A percentile compares a stretch with the other conserved stretches of the same genome.
phyloP scores from a whole-genome alignment of 176 grass and related monocot genomes.

The Juncus effusus region DNA sequence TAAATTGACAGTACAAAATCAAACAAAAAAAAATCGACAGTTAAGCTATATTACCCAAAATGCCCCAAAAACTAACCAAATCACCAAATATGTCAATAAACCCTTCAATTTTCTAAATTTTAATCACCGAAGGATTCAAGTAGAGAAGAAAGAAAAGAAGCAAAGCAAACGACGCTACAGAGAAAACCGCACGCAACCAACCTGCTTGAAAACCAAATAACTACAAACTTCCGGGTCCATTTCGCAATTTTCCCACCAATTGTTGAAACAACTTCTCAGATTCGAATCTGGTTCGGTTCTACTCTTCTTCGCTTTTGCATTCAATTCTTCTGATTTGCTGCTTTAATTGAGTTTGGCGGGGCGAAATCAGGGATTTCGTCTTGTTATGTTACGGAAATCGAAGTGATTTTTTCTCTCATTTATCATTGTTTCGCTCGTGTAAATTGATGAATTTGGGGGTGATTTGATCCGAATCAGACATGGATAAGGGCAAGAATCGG shows the following conservation, averaged over 20 bases:
- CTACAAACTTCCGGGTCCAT: conserved; percentile 8
- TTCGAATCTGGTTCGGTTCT: conserved; percentile 5
- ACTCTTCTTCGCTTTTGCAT: not conserved
- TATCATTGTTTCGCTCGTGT: not conserved
- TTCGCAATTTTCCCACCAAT: conserved; percentile 1
- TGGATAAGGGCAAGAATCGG: conserved; percentile 51
- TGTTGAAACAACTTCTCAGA: not conserved
- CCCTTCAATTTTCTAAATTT: too few species aligned
- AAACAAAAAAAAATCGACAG: too few species aligned
- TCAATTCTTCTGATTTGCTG: too few species aligned
- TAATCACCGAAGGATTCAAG: not conserved
- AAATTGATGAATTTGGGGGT: conserved; percentile 14
- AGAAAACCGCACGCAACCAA: not conserved
- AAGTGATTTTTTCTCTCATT: not conserved
- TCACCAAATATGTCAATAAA: too few species aligned
- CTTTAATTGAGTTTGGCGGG: not conserved
- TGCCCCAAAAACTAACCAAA: too few species aligned
- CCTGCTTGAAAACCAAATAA: too few species aligned
- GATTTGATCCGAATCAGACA: conserved; percentile 29
- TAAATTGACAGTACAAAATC: too few species aligned
- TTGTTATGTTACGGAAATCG: not conserved
- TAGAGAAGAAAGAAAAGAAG: not conserved
- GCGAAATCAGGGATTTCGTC: not conserved
- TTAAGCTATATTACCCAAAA: too few species aligned
- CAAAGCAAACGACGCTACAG: not conserved